Evolutionary conservation across 225 moss, liverwort and hornwort genomes (phyloP).

Genomic region (Physcomitrium patens): DNA sequence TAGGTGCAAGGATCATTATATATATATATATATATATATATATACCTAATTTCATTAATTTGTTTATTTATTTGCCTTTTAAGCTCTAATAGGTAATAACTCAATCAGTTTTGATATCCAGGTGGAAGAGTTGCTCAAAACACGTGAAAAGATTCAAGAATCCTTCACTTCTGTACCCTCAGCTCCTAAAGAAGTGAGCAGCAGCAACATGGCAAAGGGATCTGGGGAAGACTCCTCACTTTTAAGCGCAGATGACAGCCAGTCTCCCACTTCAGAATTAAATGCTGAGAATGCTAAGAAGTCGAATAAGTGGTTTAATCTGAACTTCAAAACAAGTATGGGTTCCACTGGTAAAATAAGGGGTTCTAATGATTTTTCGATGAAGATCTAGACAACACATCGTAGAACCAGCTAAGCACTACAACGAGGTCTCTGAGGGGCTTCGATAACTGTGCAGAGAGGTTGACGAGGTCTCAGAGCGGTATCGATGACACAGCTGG

Average conservation of each 20-base stretch:
- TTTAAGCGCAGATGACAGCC: slow-evolving; percentile 48
- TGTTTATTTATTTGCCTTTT: no score
- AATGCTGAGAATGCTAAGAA: slow-evolving; percentile 52
- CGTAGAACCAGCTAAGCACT: no score
- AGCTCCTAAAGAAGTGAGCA: slow-evolving; percentile 54
- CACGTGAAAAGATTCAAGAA: slow-evolving; percentile 62
- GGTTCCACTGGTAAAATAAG: slow-evolving; percentile 20
- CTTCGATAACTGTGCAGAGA: no score
- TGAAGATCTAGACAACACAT: no score
- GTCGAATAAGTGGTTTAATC: slow-evolving; percentile 54
- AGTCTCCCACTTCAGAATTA: slow-evolving; percentile 30
- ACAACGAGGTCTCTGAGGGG: no score
- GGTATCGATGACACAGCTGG: no score
- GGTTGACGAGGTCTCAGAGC: no score
- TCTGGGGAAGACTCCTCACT: slow-evolving; percentile 41
- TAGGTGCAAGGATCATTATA: no score
- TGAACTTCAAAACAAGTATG: slow-evolving; percentile 46
- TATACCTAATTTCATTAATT: no score
- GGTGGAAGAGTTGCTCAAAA: slow-evolving; percentile 64
- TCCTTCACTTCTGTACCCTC: slow-evolving; percentile 46
- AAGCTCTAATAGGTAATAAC: no score
- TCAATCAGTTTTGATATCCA: slow-evolving; percentile 23
- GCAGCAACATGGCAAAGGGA: slow-evolving; percentile 56
- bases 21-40: no score
- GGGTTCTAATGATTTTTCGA: neutral